Evolutionary conservation across 2,329 filamentous ascomycete species (phyloP), one percentile per base, ranked within the genome.

Genomic region (Fusarium xylarioides): DNA sequence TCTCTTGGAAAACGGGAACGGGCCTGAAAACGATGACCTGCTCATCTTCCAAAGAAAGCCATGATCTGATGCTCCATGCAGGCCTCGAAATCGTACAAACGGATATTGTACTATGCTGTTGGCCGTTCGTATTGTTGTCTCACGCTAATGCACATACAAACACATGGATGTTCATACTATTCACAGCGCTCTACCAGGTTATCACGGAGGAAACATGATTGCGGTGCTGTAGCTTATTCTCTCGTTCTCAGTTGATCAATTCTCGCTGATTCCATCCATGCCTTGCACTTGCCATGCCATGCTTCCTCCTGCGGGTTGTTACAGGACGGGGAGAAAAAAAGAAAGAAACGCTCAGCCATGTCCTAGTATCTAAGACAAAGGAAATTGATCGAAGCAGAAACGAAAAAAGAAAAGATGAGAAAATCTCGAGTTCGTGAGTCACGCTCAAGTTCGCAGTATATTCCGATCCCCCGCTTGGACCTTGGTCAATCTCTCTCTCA

Each of bases 141-240:
- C 44, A 37, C 52, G 38, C 44, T 69, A 65, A 69, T 65, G 58
- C 66, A 69, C 34, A 21, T 9, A 28, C 23, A 54, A 21, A 35
- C 30, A 57, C 58, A 57, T 50, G 47, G 30, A 53, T 47, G 26
- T n/a, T 28, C 42, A 37, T 55, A 28, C 26, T 28, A 26, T 30
- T 55, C 42, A 49, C 52, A 28, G 19, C 14, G 43, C 34, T 52
- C 28, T 50, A 32, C 34, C 40, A 21, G n/a, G 26, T 52, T 40
- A 14, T 40, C 60, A 26, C 23, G 26, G 50, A 62, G 42, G 26
- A 68, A 43, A 54, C 21, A 18, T 44, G 30, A 40, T 21, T 35
- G 21, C 44, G 14, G 40, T 53, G 28, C 32, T 52, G 44, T 44
- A 62, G 57, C 37, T 37, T 34, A 18, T 49, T 56, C 30, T 38